Percentiles rank a stretch among this genome's conserved stretches.
Evolutionary conservation across 179 eudicot genomes (phyloP).

Genomic region (Amaranthus tricolor): DNA sequence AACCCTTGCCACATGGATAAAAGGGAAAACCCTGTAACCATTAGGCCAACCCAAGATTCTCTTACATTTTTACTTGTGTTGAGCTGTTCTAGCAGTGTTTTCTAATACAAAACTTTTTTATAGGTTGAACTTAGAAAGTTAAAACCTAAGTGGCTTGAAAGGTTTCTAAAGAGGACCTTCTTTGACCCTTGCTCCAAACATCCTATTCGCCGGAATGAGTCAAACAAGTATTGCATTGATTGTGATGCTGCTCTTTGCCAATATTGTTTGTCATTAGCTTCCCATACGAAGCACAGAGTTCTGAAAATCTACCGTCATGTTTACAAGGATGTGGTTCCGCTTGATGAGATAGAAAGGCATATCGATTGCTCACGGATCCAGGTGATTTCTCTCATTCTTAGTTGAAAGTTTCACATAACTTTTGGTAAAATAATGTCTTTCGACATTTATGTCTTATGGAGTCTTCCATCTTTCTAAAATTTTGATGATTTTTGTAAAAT

Average conservation of each 20-base stretch:
- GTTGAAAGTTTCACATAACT: neutral
- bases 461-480: neutral
- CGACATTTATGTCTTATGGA: neutral
- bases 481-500: neutral
- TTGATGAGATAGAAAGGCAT: conserved; percentile 42
- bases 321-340: conserved; percentile 55
- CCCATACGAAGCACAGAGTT: conserved; percentile 42
- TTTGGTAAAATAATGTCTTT: neutral
- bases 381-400: conserved; percentile 31
- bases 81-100: neutral
- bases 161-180: conserved; percentile 40
- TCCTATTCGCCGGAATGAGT: conserved; percentile 39
- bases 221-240: conserved; percentile 49
- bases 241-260: conserved; percentile 46
- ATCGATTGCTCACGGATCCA: conserved; percentile 53
- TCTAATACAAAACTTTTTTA: neutral
- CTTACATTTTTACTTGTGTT: neutral
- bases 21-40: no score
- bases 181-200: conserved; percentile 43
- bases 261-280: conserved; percentile 37
- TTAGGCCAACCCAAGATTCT: neutral
- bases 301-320: conserved; percentile 58
- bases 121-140: conserved; percentile 19
- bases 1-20: no score
- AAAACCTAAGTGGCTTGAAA: conserved; percentile 49